Percentiles rank a stretch among this genome's conserved stretches.
Evolutionary conservation across 2,329 filamentous ascomycete species (phyloP).

Genomic region (Paecilomyces dactylethromorphus): DNA sequence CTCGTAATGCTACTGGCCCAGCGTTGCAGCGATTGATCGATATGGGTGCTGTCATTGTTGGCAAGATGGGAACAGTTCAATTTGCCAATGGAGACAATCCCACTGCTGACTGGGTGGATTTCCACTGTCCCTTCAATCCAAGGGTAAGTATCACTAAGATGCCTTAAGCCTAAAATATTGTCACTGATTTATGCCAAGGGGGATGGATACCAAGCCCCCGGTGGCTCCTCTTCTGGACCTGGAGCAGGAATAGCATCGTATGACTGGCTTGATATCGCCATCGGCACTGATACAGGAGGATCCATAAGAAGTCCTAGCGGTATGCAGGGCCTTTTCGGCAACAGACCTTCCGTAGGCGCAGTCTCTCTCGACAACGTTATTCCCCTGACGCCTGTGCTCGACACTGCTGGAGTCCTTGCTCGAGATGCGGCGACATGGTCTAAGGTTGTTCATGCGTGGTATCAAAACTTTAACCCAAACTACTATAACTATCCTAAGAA

Average conservation of each 20-base stretch:
- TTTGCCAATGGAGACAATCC: conserved; percentile 8
- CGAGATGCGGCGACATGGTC: conserved; percentile 16
- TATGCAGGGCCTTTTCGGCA: conserved; percentile 21
- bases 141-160: neutral
- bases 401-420: conserved; percentile 24
- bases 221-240: conserved; percentile 16
- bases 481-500: conserved; percentile 15
- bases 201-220: conserved; percentile 28
- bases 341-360: conserved; percentile 17
- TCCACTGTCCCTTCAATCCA: conserved; percentile 33
- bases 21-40: conserved; percentile 52
- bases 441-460: conserved; percentile 11
- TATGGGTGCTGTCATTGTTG: conserved; percentile 47
- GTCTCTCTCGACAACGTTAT: conserved; percentile 14
- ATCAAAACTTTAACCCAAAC: conserved; percentile 9
- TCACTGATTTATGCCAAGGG: conserved; percentile 13
- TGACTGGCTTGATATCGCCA: conserved; percentile 41
- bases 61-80: conserved; percentile 19
- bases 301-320: conserved; percentile 20
- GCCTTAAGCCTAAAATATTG: conserved; percentile 14
- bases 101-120: conserved; percentile 26
- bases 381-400: conserved; percentile 20
- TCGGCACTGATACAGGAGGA: conserved; percentile 40
- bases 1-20: conserved; percentile 41
- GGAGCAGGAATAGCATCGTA: conserved; percentile 26